Conservation (phyloP, 768 basidiomycete genomes). For the Podaxis sp. region DNA sequence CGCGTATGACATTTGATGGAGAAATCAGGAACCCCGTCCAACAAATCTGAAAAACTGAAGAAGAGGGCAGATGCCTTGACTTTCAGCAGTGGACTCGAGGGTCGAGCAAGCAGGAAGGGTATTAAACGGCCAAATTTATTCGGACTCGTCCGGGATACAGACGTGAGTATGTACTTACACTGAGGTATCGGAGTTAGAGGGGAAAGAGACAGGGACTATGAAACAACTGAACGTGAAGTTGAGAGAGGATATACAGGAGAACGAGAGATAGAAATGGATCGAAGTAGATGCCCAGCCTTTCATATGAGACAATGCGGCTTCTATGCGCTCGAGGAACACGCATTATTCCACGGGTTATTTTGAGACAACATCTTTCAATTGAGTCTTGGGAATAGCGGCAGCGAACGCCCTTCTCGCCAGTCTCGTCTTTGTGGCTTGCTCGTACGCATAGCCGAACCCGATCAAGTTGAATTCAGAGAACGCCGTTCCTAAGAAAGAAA, state of each 20-base stretch:
- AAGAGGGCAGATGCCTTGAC: neutral
- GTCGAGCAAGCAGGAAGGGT: neutral
- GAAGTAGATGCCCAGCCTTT: neutral
- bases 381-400: conserved; percentile 58
- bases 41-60: neutral
- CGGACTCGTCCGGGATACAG: neutral
- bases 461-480: conserved; percentile 61
- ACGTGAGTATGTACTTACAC: neutral
- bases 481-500: conserved; percentile 62
- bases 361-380: conserved; percentile 33
- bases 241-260: neutral
- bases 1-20: neutral
- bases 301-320: neutral
- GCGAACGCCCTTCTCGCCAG: conserved; percentile 47
- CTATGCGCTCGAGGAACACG: neutral
- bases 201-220: neutral
- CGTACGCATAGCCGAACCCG: conserved; percentile 61
- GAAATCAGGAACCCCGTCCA: neutral
- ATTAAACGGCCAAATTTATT: neutral
- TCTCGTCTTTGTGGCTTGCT: conserved; percentile 59
- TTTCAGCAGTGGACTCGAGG: neutral
- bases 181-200: neutral
- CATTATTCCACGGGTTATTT: neutral
- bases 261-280: neutral
- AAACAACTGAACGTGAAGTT: neutral